Conservation (phyloP, 1,139 yeast genomes). For the Pichia sp. region DNA sequence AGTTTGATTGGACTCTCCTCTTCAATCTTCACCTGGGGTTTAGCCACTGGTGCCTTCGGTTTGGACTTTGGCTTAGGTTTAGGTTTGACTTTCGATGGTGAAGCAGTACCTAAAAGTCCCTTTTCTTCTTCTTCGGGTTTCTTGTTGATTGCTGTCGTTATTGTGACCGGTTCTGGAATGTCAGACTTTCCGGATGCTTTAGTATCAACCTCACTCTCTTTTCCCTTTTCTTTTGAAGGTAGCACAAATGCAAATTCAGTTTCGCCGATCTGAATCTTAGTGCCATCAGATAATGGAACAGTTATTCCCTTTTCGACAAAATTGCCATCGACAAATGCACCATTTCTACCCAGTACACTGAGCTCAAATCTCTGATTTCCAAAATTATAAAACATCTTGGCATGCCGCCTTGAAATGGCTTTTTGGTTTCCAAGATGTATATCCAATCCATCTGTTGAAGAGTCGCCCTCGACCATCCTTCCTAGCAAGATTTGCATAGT, state of each 20-base stretch:
- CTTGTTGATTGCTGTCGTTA: neutral
- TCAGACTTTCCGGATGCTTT: neutral
- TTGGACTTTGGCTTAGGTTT: neutral
- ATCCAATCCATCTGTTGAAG: slow-evolving; percentile 57
- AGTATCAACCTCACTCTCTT: neutral
- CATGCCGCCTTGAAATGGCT: slow-evolving; percentile 89
- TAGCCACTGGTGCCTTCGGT: neutral
- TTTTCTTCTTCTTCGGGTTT: neutral
- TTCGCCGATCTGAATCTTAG: slow-evolving; percentile 89
- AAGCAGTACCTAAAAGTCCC: neutral
- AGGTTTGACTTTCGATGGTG: neutral
- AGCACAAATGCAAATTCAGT: slow-evolving; percentile 80
- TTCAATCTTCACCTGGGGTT: too few species aligned
- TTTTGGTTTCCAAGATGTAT: slow-evolving; percentile 88
- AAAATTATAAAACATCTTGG: slow-evolving; percentile 89
- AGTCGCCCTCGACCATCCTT: slow-evolving; percentile 71
- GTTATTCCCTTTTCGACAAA: slow-evolving; percentile 89
- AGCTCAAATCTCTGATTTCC: slow-evolving; percentile 91
- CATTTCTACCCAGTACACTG: slow-evolving; percentile 86
- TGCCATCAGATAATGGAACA: slow-evolving; percentile 71
- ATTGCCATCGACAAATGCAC: slow-evolving; percentile 88
- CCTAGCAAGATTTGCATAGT: slow-evolving; percentile 92
- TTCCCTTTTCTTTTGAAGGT: slow-evolving; percentile 42
- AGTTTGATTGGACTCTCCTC: neutral
- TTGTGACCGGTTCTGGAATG: neutral